Conservation (phyloP, 1,284 basidiomycete genomes). For the Porodaedalea pini region DNA sequence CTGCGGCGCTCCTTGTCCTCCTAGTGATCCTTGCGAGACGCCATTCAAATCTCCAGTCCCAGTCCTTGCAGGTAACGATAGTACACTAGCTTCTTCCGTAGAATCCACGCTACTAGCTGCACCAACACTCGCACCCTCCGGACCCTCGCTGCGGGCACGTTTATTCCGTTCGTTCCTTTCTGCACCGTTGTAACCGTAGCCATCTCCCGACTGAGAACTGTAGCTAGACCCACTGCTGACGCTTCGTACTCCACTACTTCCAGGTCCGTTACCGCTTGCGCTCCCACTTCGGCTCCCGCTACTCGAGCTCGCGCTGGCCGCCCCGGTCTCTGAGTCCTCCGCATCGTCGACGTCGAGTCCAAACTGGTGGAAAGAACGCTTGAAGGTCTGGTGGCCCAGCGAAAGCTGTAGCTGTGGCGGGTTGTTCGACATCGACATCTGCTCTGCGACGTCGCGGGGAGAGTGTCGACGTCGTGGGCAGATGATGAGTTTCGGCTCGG, state of each 20-base stretch:
- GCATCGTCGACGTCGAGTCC: conserved; percentile 21
- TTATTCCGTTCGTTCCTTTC: conserved; percentile 19
- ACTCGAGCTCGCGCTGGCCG: conserved; percentile 4
- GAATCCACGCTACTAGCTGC: not conserved
- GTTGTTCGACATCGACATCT: conserved; percentile 12
- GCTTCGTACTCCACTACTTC: conserved; percentile 2
- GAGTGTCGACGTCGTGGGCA: conserved; percentile 7
- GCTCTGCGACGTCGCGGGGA: conserved; percentile 1
- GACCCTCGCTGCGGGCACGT: conserved; percentile 21
- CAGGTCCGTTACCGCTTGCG: conserved; percentile 4
- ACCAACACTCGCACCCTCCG: not conserved
- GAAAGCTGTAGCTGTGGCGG: conserved; percentile 19
- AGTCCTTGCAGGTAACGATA: not conserved
- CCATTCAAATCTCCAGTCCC: not conserved
- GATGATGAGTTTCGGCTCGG: conserved; percentile 9
- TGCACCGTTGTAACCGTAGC: not conserved
- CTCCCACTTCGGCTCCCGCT: not conserved
- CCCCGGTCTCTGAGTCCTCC: conserved; percentile 2
- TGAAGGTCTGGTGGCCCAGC: conserved; percentile 17
- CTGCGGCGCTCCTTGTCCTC: not conserved
- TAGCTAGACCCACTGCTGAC: conserved; percentile 9
- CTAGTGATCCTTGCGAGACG: not conserved
- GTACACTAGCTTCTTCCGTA: not conserved
- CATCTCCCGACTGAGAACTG: conserved; percentile 3
- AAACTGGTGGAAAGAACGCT: conserved; percentile 20